A percentile compares a stretch with the other conserved stretches of the same genome.
Evolutionary conservation across 768 basidiomycete species (phyloP).

Genomic region (Austroboletus eburneus): DNA sequence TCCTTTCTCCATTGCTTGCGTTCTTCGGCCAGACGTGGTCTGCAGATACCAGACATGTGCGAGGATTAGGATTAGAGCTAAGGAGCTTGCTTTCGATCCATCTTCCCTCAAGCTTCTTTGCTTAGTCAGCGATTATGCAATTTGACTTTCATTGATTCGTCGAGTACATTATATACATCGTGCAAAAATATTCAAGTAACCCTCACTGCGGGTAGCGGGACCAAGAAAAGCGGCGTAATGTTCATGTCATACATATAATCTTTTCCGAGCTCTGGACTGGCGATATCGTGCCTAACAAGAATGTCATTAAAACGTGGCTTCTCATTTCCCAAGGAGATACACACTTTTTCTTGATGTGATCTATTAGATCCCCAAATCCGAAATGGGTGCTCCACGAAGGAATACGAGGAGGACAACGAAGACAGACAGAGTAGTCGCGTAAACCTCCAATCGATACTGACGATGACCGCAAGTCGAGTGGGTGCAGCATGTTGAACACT

Average conservation of each 20-base stretch:
- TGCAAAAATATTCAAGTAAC: no score
- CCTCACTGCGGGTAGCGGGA: no score
- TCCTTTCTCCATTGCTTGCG: slow-evolving; percentile 99
- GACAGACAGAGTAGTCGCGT: slow-evolving; percentile 21
- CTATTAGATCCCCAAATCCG: slow-evolving; percentile 11
- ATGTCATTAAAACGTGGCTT: neutral
- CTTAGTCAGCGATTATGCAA: slow-evolving; percentile 27
- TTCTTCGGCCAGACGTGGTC: slow-evolving; percentile 91
- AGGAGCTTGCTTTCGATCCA: neutral
- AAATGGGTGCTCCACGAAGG: slow-evolving; percentile 25
- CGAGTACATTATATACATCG: no score
- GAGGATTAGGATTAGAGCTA: slow-evolving; percentile 1
- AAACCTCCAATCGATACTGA: slow-evolving; percentile 1
- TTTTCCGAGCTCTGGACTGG: slow-evolving; percentile 10
- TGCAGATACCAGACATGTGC: slow-evolving; percentile 82
- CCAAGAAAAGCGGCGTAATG: slow-evolving; percentile 16
- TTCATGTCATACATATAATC: slow-evolving; percentile 20
- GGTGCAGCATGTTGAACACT: neutral
- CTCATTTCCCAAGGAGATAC: slow-evolving; percentile 4
- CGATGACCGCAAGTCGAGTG: neutral
- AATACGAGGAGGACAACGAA: slow-evolving; percentile 24
- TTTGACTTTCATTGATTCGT: no score
- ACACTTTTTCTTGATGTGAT: slow-evolving; percentile 18
- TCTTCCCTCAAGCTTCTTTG: neutral
- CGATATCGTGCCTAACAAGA: slow-evolving; percentile 16